phyloP scores from a whole-genome alignment of 495 filamentous ascomycete species.

The Tuber microsphaerosporum region DNA sequence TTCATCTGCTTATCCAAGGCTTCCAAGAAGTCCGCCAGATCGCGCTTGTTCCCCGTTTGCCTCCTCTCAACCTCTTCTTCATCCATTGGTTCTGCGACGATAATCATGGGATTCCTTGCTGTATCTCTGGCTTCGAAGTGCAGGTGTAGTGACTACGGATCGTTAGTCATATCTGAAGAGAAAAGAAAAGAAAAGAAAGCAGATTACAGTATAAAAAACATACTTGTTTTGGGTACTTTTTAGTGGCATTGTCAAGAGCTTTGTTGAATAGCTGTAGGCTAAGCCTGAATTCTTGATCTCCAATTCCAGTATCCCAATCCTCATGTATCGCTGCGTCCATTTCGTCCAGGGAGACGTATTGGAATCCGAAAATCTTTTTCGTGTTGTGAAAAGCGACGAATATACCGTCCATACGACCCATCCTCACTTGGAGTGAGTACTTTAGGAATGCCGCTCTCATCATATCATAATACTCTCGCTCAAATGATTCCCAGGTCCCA shows the following conservation, averaged over 20 bases:
- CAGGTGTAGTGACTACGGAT: constrained; percentile 60
- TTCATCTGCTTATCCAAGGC: constrained; percentile 20
- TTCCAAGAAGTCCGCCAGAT: constrained; percentile 57
- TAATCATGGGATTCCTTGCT: constrained; percentile 65
- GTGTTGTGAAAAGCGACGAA: constrained; percentile 98
- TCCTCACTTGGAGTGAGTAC: constrained; percentile 89
- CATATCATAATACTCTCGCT: constrained; percentile 96
- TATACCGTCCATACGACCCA: constrained; percentile 97
- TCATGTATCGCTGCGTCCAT: constrained; percentile 85
- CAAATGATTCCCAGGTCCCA: constrained; percentile 80
- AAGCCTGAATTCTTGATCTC: constrained; percentile 78
- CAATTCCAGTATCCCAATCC: constrained; percentile 55
- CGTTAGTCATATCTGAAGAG: constrained; percentile 31
- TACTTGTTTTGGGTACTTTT: constrained; percentile 59
- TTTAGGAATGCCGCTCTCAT: constrained; percentile 90
- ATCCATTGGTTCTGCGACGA: constrained; percentile 79
- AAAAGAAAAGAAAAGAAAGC: background rate
- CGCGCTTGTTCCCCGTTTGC: constrained; percentile 56
- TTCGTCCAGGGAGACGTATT: constrained; percentile 77
- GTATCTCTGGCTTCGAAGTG: constrained; percentile 73
- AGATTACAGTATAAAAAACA: constrained; percentile 19
- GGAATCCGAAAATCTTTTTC: constrained; percentile 92
- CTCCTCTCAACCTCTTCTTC: constrained; percentile 63
- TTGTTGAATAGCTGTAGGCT: constrained; percentile 73
- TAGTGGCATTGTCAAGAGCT: constrained; percentile 63